phyloP scores from a whole-genome alignment of 768 basidiomycete genomes.

The Gloeopeniophorella convolvens region DNA sequence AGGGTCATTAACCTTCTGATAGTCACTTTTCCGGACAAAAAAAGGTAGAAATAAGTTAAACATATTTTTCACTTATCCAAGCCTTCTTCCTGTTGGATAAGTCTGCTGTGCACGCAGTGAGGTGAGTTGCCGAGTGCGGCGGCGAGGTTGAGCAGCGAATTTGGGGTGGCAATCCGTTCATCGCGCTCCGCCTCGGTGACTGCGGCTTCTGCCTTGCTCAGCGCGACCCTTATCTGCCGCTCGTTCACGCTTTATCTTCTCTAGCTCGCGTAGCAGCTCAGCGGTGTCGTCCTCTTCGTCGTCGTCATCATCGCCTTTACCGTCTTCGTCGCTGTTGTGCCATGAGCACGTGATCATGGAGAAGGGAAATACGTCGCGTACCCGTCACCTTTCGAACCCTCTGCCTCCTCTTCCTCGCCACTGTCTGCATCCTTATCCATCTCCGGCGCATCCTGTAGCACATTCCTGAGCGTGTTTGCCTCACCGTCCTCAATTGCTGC shows the following conservation, averaged over 20 bases:
- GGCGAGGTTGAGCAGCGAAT: slow-evolving; percentile 85
- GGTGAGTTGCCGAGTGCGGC: slow-evolving; percentile 89
- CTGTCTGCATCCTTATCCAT: slow-evolving; percentile 88
- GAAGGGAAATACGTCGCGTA: no score
- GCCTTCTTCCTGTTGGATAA: no score
- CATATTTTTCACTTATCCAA: no score
- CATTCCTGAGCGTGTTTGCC: slow-evolving; percentile 72
- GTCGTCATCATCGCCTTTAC: slow-evolving; percentile 51
- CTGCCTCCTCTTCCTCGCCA: slow-evolving; percentile 45
- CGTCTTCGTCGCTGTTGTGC: slow-evolving; percentile 59
- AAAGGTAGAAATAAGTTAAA: no score
- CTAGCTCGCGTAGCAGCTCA: slow-evolving; percentile 89
- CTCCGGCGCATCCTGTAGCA: slow-evolving; percentile 78
- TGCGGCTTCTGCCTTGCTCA: slow-evolving; percentile 69
- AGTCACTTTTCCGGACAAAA: no score
- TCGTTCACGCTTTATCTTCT: slow-evolving; percentile 93
- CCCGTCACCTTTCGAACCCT: slow-evolving; percentile 38
- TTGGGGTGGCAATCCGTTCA: slow-evolving; percentile 75
- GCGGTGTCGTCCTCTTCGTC: slow-evolving; percentile 93
- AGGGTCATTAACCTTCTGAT: no score
- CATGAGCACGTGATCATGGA: no score
- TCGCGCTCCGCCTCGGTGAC: slow-evolving; percentile 56
- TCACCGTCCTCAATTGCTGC: slow-evolving; percentile 40
- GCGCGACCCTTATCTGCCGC: slow-evolving; percentile 84
- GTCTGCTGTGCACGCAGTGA: no score